phyloP scores from a whole-genome alignment of 1,284 basidiomycete species.

The Irpex rosettiformis region DNA sequence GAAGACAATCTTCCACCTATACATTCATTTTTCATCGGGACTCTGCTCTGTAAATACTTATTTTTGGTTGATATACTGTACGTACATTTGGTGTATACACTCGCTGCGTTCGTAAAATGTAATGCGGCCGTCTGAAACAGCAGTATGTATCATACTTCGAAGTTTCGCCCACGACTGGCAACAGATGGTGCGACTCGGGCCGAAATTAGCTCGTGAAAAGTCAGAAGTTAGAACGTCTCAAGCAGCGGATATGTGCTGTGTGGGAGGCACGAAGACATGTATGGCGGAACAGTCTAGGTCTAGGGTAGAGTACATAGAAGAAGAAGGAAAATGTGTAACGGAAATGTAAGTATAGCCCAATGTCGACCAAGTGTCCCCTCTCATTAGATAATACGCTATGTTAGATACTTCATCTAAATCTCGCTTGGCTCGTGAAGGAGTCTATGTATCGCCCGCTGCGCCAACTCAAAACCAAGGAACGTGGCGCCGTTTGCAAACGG shows the following conservation, averaged over 20 bases:
- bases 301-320: neutral
- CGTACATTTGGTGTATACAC: neutral
- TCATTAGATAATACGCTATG: neutral
- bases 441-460: slow-evolving; percentile 61
- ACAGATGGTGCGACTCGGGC: neutral
- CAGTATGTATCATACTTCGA: too few species aligned
- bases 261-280: neutral
- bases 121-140: neutral
- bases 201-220: neutral
- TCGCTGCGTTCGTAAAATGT: neutral
- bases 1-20: too few species aligned
- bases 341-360: too few species aligned
- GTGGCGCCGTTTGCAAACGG: slow-evolving; percentile 93
- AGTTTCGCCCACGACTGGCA: neutral
- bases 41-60: neutral
- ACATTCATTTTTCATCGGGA: neutral
- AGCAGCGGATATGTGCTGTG: neutral
- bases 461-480: slow-evolving; percentile 90
- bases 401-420: neutral
- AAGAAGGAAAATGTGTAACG: too few species aligned
- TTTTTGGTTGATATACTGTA: neutral
- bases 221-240: neutral
- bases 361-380: neutral
- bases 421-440: slow-evolving; percentile 1
- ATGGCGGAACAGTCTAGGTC: neutral